These are phyloP conservation scores for Mycena galopus DNA, from an alignment of 768 basidiomycete genomes.

Conservation along the genomic window DNA sequence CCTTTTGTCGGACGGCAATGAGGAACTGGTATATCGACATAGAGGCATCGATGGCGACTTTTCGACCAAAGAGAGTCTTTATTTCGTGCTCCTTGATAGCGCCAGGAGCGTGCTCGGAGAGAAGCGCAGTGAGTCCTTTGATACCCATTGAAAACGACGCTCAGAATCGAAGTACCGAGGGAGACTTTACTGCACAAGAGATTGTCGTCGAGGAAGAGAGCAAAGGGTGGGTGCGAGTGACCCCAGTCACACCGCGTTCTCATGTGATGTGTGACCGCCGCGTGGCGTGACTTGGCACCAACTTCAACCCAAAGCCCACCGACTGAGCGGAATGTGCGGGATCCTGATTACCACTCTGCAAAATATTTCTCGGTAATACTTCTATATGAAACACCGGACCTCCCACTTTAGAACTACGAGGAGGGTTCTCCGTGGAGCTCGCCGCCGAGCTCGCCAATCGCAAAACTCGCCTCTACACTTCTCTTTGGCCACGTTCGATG, in stretches of 20 bases:
- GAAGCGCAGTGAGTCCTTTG: slow-evolving; percentile 92
- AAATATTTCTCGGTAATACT: too few species aligned
- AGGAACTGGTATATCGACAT: slow-evolving; percentile 98
- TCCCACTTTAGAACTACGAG: too few species aligned
- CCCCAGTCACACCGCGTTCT: neutral
- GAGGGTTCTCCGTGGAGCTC: too few species aligned
- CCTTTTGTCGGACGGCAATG: slow-evolving; percentile 95
- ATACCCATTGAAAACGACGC: slow-evolving; percentile 89
- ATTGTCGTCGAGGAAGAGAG: neutral
- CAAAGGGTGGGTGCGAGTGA: too few species aligned
- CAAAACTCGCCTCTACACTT: too few species aligned
- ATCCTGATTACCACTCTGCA: too few species aligned
- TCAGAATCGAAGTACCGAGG: neutral
- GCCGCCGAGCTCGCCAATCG: too few species aligned
- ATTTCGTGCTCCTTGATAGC: slow-evolving; percentile 94
- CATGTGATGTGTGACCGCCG: neutral
- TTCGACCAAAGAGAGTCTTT: slow-evolving; percentile 96
- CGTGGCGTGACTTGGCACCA: too few species aligned
- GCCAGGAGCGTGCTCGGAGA: slow-evolving; percentile 91
- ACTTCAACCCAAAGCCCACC: too few species aligned
- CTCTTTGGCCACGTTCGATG: too few species aligned
- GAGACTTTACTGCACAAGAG: neutral
- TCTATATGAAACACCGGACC: too few species aligned
- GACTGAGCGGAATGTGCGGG: too few species aligned
- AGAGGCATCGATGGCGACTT: slow-evolving; percentile 98